phyloP scores from a whole-genome alignment of 2,329 filamentous ascomycete genomes.

The Paramyrothecium sp. region DNA sequence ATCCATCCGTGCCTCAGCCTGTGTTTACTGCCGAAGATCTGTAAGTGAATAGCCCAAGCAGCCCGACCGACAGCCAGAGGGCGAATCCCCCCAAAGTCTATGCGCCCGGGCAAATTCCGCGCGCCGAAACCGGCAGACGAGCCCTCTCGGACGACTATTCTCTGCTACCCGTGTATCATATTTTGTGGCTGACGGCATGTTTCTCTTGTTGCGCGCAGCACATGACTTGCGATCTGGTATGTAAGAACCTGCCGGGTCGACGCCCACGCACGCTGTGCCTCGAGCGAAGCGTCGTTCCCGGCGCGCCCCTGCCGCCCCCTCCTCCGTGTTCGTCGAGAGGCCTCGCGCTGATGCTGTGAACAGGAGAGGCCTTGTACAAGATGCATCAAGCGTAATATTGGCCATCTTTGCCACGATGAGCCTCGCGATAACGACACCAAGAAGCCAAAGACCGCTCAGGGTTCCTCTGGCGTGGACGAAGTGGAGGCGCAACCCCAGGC shows the following conservation, averaged over 20 bases:
- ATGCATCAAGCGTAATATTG: conserved; percentile 98
- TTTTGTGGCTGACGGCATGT: conserved; percentile 21
- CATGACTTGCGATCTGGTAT: conserved; percentile 91
- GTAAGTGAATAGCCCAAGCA: conserved; percentile 56
- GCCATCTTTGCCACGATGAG: conserved; percentile 97
- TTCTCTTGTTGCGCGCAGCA: conserved; percentile 53
- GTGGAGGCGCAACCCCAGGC: conserved; percentile 49
- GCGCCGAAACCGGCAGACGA: not conserved
- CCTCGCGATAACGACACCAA: conserved; percentile 81
- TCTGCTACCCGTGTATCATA: conserved; percentile 1
- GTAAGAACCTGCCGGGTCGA: conserved; percentile 33
- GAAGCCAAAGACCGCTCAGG: conserved; percentile 64
- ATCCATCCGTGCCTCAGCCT: conserved; percentile 54
- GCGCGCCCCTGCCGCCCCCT: not conserved
- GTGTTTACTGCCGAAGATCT: conserved; percentile 87
- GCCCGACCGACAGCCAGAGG: not conserved
- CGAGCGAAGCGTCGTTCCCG: conserved; percentile 19
- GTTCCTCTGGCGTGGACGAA: conserved; percentile 57
- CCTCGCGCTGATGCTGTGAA: conserved; percentile 19
- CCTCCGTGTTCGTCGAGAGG: not conserved
- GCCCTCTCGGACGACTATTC: not conserved
- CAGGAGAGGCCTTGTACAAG: conserved; percentile 94
- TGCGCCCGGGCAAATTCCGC: conserved; percentile 16
- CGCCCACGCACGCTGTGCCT: conserved; percentile 1
- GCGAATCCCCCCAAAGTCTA: conserved; percentile 10